Conservation (phyloP, 129 eudicot species). For the Helichrysum umbraculigerum region DNA sequence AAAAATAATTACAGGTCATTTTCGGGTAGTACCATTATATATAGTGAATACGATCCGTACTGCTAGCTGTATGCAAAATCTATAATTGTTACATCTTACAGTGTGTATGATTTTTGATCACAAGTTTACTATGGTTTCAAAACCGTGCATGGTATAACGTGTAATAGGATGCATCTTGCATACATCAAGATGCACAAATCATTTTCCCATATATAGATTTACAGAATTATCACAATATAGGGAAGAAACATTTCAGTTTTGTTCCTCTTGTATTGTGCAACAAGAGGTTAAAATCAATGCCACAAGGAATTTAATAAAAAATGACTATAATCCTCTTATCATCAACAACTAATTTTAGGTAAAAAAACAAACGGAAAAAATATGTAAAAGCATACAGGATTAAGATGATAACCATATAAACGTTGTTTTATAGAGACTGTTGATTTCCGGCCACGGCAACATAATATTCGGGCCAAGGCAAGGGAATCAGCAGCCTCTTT, state of each 20-base stretch:
- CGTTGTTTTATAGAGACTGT: conserved; percentile 12
- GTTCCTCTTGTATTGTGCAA: not conserved
- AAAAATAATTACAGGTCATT: not conserved
- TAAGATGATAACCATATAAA: conserved; percentile 20
- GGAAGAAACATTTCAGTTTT: no score
- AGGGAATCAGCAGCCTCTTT: conserved; percentile 36
- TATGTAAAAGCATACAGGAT: not conserved
- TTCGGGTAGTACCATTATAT: not conserved
- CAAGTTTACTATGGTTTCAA: no score
- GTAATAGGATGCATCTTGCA: no score
- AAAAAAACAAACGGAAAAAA: not conserved
- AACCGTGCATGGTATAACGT: no score
- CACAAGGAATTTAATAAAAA: not conserved
- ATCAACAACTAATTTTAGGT: not conserved
- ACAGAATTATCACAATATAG: no score
- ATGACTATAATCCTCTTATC: no score
- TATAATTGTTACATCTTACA: no score
- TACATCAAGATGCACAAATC: no score
- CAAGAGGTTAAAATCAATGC: not conserved
- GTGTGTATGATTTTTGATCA: no score
- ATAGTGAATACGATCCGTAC: not conserved
- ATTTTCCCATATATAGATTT: no score
- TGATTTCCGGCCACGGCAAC: conserved; percentile 30
- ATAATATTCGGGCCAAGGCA: not conserved
- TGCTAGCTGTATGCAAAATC: not conserved